These are phyloP conservation scores for Hyphodiscus hymeniophilus DNA, from an alignment of 495 filamentous ascomycete genomes.

Conservation along the genomic window DNA sequence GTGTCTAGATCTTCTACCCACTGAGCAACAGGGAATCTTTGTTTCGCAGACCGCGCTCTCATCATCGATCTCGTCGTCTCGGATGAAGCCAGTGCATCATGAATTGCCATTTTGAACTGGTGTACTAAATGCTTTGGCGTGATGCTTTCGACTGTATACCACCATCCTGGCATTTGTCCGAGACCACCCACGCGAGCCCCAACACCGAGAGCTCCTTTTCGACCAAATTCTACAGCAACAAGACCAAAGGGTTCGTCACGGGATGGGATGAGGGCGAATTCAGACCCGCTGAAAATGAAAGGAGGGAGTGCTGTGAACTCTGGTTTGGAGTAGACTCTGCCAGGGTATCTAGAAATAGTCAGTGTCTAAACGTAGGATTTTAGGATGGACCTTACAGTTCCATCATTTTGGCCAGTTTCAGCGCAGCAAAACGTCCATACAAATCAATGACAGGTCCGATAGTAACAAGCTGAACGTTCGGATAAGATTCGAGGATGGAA, in stretches of 20 bases:
- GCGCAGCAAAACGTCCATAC: constrained; percentile 68
- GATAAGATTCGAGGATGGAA: constrained; percentile 56
- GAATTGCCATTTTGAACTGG: constrained; percentile 64
- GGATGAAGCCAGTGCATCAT: constrained; percentile 56
- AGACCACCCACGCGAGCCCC: constrained; percentile 61
- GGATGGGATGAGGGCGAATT: constrained; percentile 72
- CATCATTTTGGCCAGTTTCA: constrained; percentile 47
- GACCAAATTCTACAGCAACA: constrained; percentile 74
- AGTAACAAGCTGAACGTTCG: constrained; percentile 61
- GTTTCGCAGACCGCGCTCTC: constrained; percentile 67
- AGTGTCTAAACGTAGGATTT: too few relatives aligned
- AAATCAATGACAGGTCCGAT: constrained; percentile 71
- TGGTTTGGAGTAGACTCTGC: constrained; percentile 67
- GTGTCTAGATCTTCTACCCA: constrained; percentile 58
- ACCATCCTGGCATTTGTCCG: constrained; percentile 76
- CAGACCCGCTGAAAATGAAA: constrained; percentile 70
- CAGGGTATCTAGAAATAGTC: constrained; percentile 41
- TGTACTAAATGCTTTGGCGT: constrained; percentile 61
- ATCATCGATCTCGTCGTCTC: constrained; percentile 52
- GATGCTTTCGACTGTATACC: constrained; percentile 62
- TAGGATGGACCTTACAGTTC: too few relatives aligned
- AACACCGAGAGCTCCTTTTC: constrained; percentile 70
- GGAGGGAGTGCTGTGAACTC: constrained; percentile 69
- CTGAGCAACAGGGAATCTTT: constrained; percentile 67
- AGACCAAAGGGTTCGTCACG: constrained; percentile 76